Evolutionary conservation across 768 basidiomycete genomes (phyloP).

Genomic region (Roridomyces roridus): DNA sequence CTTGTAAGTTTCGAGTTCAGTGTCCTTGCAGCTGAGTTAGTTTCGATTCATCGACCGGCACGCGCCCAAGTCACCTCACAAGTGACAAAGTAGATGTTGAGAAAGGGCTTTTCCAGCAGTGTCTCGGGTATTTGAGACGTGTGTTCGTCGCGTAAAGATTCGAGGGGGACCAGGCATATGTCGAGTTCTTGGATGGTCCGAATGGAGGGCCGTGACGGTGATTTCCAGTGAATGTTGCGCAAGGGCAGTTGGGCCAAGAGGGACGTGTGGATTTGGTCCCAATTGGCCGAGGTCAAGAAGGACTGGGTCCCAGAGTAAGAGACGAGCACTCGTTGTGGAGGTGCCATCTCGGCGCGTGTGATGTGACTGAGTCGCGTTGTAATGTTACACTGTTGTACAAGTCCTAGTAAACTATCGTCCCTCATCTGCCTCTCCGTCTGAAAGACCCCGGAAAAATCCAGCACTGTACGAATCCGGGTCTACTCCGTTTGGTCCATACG

Average conservation of each 20-base stretch:
- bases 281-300: conserved; percentile 73
- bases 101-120: conserved; percentile 83
- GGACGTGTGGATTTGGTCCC: conserved; percentile 71
- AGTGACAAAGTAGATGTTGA: conserved; percentile 85
- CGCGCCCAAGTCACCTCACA: conserved; percentile 75
- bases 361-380: too few relatives aligned
- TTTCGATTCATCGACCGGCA: conserved; percentile 12
- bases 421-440: conserved; percentile 44
- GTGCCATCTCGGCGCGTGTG: conserved; percentile 16
- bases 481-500: conserved; percentile 42
- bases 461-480: conserved; percentile 47
- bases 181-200: conserved; percentile 91
- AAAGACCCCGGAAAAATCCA: conserved; percentile 56
- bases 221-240: conserved; percentile 93
- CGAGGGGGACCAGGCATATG: conserved; percentile 73
- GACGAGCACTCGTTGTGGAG: conserved; percentile 59
- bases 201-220: conserved; percentile 68
- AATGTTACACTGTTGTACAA: too few relatives aligned
- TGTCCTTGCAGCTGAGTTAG: conserved; percentile 49
- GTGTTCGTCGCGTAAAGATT: conserved; percentile 73
- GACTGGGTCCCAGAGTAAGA: conserved; percentile 70
- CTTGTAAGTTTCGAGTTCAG: conserved; percentile 78
- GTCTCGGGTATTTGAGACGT: conserved; percentile 78
- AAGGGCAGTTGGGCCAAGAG: conserved; percentile 81
- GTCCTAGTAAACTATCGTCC: too few relatives aligned